These are phyloP conservation scores for Trichoderma breve DNA, from an alignment of 2,329 filamentous ascomycete species.

Conservation along the genomic window DNA sequence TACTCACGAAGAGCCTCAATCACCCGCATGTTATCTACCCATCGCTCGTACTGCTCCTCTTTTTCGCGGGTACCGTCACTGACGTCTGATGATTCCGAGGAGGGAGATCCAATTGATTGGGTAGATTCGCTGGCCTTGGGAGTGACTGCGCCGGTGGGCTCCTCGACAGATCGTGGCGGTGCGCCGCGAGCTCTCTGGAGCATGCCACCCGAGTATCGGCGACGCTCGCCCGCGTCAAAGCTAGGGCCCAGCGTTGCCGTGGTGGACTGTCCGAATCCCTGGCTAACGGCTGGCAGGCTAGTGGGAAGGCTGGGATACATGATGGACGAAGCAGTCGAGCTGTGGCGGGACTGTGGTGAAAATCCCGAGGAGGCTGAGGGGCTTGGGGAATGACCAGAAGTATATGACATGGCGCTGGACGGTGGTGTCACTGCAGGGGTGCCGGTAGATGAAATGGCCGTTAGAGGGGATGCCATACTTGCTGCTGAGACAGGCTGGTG, in stretches of 20 bases:
- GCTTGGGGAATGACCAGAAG: constrained; percentile 71
- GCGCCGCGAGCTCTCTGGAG: constrained; percentile 57
- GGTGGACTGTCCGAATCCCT: constrained; percentile 67
- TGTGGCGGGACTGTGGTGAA: constrained; percentile 64
- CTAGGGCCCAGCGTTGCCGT: constrained; percentile 69
- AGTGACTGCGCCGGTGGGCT: constrained; percentile 41
- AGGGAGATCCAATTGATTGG: constrained; percentile 51
- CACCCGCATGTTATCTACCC: constrained; percentile 64
- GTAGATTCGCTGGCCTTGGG: constrained; percentile 45
- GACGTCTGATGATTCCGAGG: constrained; percentile 54
- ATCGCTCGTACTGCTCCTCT: constrained; percentile 62
- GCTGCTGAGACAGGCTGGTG: constrained; percentile 45
- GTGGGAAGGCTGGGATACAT: constrained; percentile 69
- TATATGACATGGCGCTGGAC: constrained; percentile 73
- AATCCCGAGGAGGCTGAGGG: constrained; percentile 65
- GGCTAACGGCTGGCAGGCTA: constrained; percentile 59
- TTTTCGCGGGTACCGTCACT: constrained; percentile 53
- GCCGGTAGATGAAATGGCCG: constrained; percentile 59
- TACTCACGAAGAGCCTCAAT: constrained; percentile 62
- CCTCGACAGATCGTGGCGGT: constrained; percentile 26
- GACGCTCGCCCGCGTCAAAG: constrained; percentile 62
- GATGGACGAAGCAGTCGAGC: constrained; percentile 57
- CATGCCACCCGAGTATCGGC: constrained; percentile 65
- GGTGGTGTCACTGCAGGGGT: constrained; percentile 77
- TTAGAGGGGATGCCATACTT: constrained; percentile 61